Evolutionary conservation across 345 rosid genomes (phyloP).

Genomic region (Brassica incana): DNA sequence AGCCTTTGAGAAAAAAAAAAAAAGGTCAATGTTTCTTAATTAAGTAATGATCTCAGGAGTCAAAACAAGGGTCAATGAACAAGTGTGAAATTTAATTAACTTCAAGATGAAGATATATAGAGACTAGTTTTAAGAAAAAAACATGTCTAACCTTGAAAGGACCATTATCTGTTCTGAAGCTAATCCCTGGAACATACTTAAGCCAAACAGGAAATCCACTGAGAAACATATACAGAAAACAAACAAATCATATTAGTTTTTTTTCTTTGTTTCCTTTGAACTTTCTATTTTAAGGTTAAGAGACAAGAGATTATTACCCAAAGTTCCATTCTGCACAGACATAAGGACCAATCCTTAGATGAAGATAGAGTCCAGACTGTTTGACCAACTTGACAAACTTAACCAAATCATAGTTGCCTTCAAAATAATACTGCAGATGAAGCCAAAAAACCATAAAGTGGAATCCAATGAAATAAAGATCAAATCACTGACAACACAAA

Average conservation of each 20-base stretch:
- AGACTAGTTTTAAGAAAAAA: constrained; percentile 10
- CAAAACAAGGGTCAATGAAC: constrained; percentile 31
- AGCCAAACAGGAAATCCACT: constrained; percentile 99
- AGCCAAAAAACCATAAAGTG: constrained; percentile 30
- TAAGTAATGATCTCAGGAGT: not conserved
- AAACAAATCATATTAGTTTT: constrained; percentile 24
- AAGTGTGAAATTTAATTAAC: constrained; percentile 25
- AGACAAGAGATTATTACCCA: constrained; percentile 49
- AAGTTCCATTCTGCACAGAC: constrained; percentile 99
- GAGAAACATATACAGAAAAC: constrained; percentile 34
- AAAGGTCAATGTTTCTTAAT: not conserved
- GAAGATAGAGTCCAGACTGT: constrained; percentile 89
- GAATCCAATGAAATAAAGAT: constrained; percentile 30
- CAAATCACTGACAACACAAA: constrained; percentile 14
- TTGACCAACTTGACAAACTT: constrained; percentile 76
- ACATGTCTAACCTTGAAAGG: constrained; percentile 77
- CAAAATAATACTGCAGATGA: constrained; percentile 71
- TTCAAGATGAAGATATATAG: constrained; percentile 26
- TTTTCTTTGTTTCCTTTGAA: not conserved
- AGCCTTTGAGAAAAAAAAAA: constrained; percentile 45
- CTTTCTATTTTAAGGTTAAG: not conserved
- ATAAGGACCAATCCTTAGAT: constrained; percentile 98
- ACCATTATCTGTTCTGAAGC: constrained; percentile 90
- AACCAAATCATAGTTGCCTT: constrained; percentile 86
- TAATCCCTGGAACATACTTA: constrained; percentile 89